Evolutionary conservation across 192 early-diverging fungal species (phyloP), one percentile per base, ranked within the genome.

Genomic region (Dispira parvispora): DNA sequence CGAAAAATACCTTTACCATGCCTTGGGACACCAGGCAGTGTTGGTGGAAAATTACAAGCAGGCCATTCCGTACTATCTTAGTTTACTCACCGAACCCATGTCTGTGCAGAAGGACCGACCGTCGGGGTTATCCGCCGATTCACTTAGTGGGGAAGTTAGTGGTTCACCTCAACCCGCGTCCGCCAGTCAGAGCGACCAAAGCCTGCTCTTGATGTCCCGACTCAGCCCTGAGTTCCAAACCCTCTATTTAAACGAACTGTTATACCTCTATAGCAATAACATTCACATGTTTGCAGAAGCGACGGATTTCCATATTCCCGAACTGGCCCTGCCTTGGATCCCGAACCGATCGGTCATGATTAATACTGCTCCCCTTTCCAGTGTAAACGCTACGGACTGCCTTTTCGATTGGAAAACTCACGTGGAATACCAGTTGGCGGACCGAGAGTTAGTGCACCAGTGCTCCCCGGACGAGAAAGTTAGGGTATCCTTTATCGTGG

Each of bases 1-100:
- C n/a, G 88, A 92, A 46, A 88, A 92, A 67, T 89, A 94, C 67
- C 82, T 95, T 62, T 79, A 92, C 67, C 94, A 93, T 62, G 80
- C 88, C 13, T 77, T 95, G 6, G 92, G 92, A 11, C 74, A 84
- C 53, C 88, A 92, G 64, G 82, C 82, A 25, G 86, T 82, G 64
- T 81, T 88, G 58, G 74, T 87, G 28, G 86, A 85, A 14, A 77
- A 84, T 50, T 80, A 87, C 28, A 78, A 83, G 57, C 76, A 79
- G n/a, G 86, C 90, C 0, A 72, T 96, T 13, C 68, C 79, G 18
- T 85, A 85, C 73, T 96, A 91, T 69, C 76, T 81, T 45, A 83
- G 84, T 64, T 73, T 95, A 28, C 72, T 98, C 56, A 69, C 80
- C 4, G 75, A 60, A 5, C 23, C 47, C 18, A 50, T 3, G 18